These are phyloP conservation scores for Podaxis carcinomalis DNA, from an alignment of 768 basidiomycete species.

Conservation along the genomic window DNA sequence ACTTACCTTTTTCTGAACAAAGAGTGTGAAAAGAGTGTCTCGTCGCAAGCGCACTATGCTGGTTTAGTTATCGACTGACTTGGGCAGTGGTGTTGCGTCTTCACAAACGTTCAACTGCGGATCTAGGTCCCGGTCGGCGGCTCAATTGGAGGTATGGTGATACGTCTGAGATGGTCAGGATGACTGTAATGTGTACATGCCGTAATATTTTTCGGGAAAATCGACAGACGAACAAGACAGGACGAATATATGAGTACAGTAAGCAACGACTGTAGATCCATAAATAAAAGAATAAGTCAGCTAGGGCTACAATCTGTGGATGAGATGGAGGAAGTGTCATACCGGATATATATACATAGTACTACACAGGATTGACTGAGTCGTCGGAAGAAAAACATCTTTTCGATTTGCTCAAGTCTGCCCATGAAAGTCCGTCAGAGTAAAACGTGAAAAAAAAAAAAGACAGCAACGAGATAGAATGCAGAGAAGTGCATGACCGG, in stretches of 20 bases:
- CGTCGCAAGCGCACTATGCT: too few species aligned
- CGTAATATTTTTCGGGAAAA: neutral
- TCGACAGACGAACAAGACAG: neutral
- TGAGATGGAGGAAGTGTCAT: conserved; percentile 16
- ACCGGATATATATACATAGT: conserved; percentile 23
- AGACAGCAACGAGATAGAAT: conserved; percentile 4
- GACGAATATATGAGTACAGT: conserved; percentile 12
- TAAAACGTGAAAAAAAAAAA: conserved; percentile 8
- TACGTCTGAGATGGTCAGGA: too few species aligned
- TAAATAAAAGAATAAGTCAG: conserved; percentile 17
- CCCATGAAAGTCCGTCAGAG: conserved; percentile 11
- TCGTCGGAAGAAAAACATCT: conserved; percentile 6
- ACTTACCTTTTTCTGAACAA: neutral
- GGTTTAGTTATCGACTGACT: too few species aligned
- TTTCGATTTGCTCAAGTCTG: conserved; percentile 9
- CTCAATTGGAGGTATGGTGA: too few species aligned
- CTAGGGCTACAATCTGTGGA: conserved; percentile 21
- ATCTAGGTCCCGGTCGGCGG: too few species aligned
- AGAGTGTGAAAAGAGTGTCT: neutral
- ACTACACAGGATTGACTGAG: conserved; percentile 11
- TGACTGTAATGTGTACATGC: neutral
- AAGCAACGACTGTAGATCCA: conserved; percentile 8
- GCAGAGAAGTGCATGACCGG: conserved; percentile 11
- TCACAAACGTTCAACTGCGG: too few species aligned
- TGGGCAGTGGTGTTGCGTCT: too few species aligned